Evolutionary conservation across 345 rosid species (phyloP).

Genomic region (Arabidopsis suecica): DNA sequence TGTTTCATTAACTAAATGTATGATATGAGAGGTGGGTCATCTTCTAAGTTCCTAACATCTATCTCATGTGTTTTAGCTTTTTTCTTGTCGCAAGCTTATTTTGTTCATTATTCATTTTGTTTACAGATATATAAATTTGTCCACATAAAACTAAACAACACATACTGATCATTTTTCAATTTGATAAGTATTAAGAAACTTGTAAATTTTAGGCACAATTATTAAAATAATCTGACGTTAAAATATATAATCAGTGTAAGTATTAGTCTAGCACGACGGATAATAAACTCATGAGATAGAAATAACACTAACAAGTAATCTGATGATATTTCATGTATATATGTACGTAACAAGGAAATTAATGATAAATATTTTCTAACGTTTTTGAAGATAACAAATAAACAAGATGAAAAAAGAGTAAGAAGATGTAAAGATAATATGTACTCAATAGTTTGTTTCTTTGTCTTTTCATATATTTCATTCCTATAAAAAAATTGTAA

Average conservation of each 20-base stretch:
- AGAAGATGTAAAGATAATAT: neutral
- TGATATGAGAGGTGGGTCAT: slow-evolving; percentile 42
- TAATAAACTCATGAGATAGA: neutral
- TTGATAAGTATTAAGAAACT: neutral
- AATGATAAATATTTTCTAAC: neutral
- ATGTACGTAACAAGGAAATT: neutral
- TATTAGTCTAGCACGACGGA: neutral
- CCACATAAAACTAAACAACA: neutral
- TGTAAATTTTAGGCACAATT: neutral
- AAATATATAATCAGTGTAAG: neutral
- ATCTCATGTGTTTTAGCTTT: slow-evolving; percentile 33
- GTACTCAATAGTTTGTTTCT: neutral
- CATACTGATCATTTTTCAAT: neutral
- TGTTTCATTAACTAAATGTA: slow-evolving; percentile 43
- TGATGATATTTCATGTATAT: neutral
- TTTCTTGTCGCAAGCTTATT: slow-evolving; percentile 9
- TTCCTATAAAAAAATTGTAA: neutral
- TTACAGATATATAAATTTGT: neutral
- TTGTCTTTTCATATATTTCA: neutral
- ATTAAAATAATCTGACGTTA: neutral
- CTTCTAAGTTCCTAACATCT: slow-evolving; percentile 33
- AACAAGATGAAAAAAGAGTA: neutral
- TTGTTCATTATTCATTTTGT: neutral
- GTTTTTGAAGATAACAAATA: neutral
- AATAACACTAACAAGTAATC: neutral